Percentiles rank a stretch among this genome's conserved stretches.
Conservation (phyloP, 75 land plant genomes). For the Pinus taeda region DNA sequence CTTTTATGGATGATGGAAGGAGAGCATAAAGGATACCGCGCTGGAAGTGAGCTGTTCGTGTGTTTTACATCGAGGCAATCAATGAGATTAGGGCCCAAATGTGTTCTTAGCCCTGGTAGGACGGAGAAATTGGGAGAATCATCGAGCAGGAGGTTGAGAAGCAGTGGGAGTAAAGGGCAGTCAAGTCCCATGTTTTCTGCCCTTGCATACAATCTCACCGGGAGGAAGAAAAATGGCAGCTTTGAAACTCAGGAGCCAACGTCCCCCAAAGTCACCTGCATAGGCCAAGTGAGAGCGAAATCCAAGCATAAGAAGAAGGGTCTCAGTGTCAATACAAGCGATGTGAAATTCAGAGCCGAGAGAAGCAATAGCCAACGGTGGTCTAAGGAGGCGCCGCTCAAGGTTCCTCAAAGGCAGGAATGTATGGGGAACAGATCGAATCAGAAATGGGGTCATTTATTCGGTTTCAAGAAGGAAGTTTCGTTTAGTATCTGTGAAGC, state of each 20-base stretch:
- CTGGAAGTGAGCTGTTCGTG: conserved; percentile 46
- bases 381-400: conserved; percentile 9
- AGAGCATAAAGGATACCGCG: conserved; percentile 9
- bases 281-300: conserved; percentile 82
- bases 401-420: conserved; percentile 1
- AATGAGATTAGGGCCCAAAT: conserved; percentile 31
- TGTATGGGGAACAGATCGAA: conserved; percentile 10
- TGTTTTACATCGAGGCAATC: conserved; percentile 55
- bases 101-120: conserved; percentile 48
- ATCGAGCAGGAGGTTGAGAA: conserved; percentile 17
- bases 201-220: conserved; percentile 11
- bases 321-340: conserved; percentile 5
- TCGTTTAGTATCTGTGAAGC: conserved; percentile 64
- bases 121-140: conserved; percentile 38
- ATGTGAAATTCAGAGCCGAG: conserved; percentile 19
- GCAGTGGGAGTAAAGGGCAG: conserved; percentile 41
- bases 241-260: conserved; percentile 75
- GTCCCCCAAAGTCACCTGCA: conserved; percentile 92
- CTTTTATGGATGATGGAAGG: conserved; percentile 10
- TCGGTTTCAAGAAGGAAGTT: conserved; percentile 13
- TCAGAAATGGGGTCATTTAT: conserved; percentile 48
- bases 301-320: conserved; percentile 46
- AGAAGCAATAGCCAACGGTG: conserved; percentile 18
- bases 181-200: conserved; percentile 55
- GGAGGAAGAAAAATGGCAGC: conserved; percentile 38